phyloP scores from a whole-genome alignment of 2,329 filamentous ascomycete species.

The Aspergillus clavatus region DNA sequence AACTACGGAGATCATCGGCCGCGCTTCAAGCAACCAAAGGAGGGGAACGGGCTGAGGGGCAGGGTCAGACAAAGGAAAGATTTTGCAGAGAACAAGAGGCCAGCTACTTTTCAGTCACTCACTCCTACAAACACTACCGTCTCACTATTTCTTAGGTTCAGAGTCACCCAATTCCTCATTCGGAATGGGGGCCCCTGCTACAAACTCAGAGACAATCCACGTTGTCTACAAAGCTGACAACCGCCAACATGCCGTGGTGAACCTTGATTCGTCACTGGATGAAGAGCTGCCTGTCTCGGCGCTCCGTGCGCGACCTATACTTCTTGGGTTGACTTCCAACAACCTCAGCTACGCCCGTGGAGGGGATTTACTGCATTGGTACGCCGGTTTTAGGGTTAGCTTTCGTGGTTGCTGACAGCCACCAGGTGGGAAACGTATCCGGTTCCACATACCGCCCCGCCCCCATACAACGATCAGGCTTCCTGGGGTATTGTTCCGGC shows the following conservation, averaged over 20 bases:
- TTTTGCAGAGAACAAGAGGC: background rate
- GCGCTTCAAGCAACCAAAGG: background rate
- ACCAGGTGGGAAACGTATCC: conserved; percentile 43
- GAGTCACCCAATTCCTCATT: background rate
- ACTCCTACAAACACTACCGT: no score
- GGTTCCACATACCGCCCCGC: conserved; percentile 28
- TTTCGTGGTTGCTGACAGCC: background rate
- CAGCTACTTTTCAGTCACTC: background rate
- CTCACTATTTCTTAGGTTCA: background rate
- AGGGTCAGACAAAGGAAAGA: background rate
- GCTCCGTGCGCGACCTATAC: conserved; percentile 7
- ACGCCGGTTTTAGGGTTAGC: background rate
- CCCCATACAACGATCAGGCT: conserved; percentile 27
- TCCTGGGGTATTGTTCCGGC: conserved; percentile 45
- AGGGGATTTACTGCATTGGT: conserved; percentile 9
- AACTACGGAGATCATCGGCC: background rate
- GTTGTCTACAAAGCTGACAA: conserved; percentile 9
- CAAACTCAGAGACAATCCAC: conserved; percentile 1
- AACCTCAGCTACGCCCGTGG: conserved; percentile 16
- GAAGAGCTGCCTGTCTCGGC: conserved; percentile 7
- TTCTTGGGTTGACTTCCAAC: conserved; percentile 12
- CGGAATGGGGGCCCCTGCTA: background rate
- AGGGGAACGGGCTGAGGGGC: no score
- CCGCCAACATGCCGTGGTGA: conserved; percentile 3
- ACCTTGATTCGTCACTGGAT: background rate